Evolutionary conservation across 768 basidiomycete genomes (phyloP), one percentile per base, ranked within the genome.

Genomic region (Dioszegia crocea): DNA sequence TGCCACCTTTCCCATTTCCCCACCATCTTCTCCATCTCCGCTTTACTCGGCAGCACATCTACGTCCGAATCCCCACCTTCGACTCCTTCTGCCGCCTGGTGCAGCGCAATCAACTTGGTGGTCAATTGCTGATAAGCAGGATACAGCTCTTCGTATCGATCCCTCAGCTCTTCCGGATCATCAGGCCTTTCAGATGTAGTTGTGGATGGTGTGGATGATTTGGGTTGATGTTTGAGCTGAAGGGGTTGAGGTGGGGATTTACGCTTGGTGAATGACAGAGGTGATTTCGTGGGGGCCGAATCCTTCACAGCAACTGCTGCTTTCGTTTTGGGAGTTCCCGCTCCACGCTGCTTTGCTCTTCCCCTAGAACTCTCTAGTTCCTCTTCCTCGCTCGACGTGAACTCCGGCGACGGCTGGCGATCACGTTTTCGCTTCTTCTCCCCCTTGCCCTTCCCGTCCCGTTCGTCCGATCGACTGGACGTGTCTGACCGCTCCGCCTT

Each of bases 131-230:
- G 60, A 61, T 73, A 70, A 0, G 64, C 66, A 8, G 64, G 64
- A 40, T 58, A 70, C 1, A 73, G 62, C 52, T 68, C 66, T 50
- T 70, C 71, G 46, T 73, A 73, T 21, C 69, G 19, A 31, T 68
- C 66, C 23, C 71, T 31, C 33, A 72, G 55, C 1, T 57, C 48
- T 30, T 53, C 46, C 6, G 39, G 30, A 10, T 60, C 56, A 17
- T 56, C 54, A 21, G 56, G 36, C 29, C 48, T 14, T 24, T 59
- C 45, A 44, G 48, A 41, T 10, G 31, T 14, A 9, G 36, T n/a
- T 17, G 26, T 33, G n/a, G 38, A 27, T 8, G 51, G 23, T 11
- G 51, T 53, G 1, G 4, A 6, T 10, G 38, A 53, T n/a, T 38
- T 23, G 2, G 23, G 10, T 12, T 39, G 21, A 11, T 26, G 19